These are phyloP conservation scores for Haematococcus sp. DNA, from an alignment of 139 green algal genomes.

Conservation along the genomic window DNA sequence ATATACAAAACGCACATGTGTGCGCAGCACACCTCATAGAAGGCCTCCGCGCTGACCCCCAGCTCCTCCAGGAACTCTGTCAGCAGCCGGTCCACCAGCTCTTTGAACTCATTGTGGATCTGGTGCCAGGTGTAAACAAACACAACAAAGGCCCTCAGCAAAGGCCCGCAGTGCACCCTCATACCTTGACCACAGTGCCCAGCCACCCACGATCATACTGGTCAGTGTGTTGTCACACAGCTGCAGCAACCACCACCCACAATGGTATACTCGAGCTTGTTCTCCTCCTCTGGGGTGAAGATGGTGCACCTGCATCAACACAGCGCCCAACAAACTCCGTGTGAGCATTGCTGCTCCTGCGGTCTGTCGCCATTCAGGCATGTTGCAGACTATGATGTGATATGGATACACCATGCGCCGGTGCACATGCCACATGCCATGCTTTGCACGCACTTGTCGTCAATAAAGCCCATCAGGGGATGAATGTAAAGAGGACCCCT, in stretches of 20 bases:
- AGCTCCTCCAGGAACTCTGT: conserved; percentile 57
- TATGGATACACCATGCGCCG: too few species aligned
- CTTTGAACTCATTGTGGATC: conserved; percentile 57
- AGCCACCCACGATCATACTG: neutral
- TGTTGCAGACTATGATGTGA: too few species aligned
- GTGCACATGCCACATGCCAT: neutral
- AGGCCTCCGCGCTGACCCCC: conserved; percentile 42
- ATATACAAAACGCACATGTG: too few species aligned
- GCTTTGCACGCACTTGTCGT: conserved; percentile 40
- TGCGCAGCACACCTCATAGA: conserved; percentile 30
- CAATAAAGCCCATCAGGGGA: conserved; percentile 64
- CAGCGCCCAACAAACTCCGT: neutral
- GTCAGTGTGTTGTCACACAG: too few species aligned
- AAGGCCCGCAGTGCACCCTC: neutral
- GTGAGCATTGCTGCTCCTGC: too few species aligned
- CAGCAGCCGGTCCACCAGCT: conserved; percentile 57
- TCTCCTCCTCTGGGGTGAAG: conserved; percentile 65
- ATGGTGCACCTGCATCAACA: conserved; percentile 30
- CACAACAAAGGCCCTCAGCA: neutral
- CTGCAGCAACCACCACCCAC: conserved; percentile 16
- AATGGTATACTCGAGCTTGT: conserved; percentile 61
- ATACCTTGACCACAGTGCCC: neutral
- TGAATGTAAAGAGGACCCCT: conserved; percentile 50
- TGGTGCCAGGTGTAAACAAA: neutral
- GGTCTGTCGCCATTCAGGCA: too few species aligned